Percentiles rank a stretch among this genome's conserved stretches.
These are phyloP conservation scores for Daedaleopsis nitida DNA, from an alignment of 768 basidiomycete species.

Conservation along the genomic window DNA sequence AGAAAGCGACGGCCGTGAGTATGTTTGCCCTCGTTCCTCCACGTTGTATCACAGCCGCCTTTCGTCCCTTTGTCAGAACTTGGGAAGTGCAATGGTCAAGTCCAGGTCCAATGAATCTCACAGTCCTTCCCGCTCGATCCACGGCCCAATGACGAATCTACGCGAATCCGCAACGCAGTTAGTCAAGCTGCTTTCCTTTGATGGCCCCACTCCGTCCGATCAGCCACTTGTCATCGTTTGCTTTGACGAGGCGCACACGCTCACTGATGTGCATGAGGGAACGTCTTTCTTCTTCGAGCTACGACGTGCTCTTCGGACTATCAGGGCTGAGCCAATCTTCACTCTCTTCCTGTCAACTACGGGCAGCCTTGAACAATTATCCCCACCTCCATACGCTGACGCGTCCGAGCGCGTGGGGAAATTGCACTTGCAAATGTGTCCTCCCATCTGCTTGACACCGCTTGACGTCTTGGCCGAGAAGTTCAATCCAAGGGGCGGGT, in stretches of 20 bases:
- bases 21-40: background rate
- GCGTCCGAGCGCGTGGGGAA: conserved; percentile 11
- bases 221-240: background rate
- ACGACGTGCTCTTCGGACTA: background rate
- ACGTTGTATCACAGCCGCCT: background rate
- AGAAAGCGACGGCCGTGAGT: background rate
- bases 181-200: background rate
- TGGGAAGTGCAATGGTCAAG: no score
- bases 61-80: no score
- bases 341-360: conserved; percentile 18
- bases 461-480: conserved; percentile 29
- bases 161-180: no score
- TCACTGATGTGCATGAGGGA: background rate
- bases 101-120: background rate
- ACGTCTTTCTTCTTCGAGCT: background rate
- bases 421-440: conserved; percentile 8
- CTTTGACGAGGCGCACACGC: background rate
- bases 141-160: no score
- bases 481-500: background rate
- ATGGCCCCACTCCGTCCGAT: background rate
- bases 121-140: background rate
- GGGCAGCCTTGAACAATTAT: conserved; percentile 21
- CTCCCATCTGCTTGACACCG: conserved; percentile 25
- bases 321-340: background rate
- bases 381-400: conserved; percentile 6